phyloP scores from a whole-genome alignment of 2,329 filamentous ascomycete species.

The Eurotiales sp. region DNA sequence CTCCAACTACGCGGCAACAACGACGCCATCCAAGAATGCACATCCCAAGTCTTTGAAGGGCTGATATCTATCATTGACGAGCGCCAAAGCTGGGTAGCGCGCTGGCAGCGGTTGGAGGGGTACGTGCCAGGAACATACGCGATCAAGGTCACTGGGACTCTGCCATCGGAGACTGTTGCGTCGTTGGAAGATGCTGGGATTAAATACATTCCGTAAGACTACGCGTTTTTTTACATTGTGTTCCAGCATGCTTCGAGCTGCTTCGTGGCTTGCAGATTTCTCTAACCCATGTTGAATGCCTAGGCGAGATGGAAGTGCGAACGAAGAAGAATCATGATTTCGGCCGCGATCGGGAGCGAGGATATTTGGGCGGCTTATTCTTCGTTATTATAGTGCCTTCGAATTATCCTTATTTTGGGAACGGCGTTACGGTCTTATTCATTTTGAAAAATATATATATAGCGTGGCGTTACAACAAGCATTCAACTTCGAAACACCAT shows the following conservation, averaged over 20 bases:
- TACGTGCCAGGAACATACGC: conserved; percentile 91
- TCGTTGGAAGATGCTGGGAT: conserved; percentile 57
- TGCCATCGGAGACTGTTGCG: conserved; percentile 56
- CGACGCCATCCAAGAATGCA: conserved; percentile 87
- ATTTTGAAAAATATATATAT: not conserved
- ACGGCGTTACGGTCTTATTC: not conserved
- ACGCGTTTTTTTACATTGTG: not conserved
- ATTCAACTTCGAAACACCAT: not conserved
- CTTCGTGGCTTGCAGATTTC: not conserved
- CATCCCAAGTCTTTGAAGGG: conserved; percentile 92
- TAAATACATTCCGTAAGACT: conserved; percentile 56
- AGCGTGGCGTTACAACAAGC: not conserved
- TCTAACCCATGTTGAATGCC: conserved; percentile 1
- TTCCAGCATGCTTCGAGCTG: not conserved
- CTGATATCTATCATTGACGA: conserved; percentile 82
- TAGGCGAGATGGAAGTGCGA: conserved; percentile 45
- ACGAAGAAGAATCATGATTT: conserved; percentile 30
- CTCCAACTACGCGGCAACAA: conserved; percentile 74
- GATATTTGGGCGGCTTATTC: not conserved
- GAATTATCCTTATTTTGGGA: not conserved
- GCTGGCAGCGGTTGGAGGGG: conserved; percentile 86
- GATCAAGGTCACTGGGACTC: conserved; percentile 83
- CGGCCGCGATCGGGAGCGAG: not conserved
- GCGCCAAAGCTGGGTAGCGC: conserved; percentile 86
- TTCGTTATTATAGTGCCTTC: no score